Base-by-base conservation (phyloP, 1,284 basidiomycete species). In the Ganoderma lucidum region DNA sequence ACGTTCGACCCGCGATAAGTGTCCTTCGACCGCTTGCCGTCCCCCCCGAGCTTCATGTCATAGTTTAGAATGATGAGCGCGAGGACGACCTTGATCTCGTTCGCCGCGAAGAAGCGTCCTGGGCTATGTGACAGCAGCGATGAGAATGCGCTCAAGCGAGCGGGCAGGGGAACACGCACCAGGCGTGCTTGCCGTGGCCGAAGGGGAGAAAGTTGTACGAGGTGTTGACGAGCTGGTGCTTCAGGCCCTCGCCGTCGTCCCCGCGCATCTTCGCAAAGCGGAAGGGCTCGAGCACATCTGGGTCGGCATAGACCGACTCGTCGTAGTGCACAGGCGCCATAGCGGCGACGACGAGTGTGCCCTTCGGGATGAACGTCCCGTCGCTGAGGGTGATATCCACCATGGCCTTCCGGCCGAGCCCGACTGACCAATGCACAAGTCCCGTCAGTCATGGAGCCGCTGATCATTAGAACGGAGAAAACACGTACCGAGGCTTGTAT, bases 101-200 rank as follows among this genome's bases (percentile, higher is more conserved):
- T 82, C 6, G 80, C 81, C 0, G 84, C 84, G 69, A 86, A 85
- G 76, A 84, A 85, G 1, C 83, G 79, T 0, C 83, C 84, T 6
- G 84, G 83, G 69, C 83, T 48, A 17, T 23, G 6, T 23, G 45
- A 48, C n/a, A 48, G 45, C 8, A 19, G 17, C 17, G 19, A 19
- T 48, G 45, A n/a, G 45, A 35, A 39, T 48, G 41, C 12, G 17
- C n/a, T 51, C 48, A n/a, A 28, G 48, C 48, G 23, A 28, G 19
- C n/a, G 17, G 30, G 28, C 35, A 44, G 10, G 63, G 51, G 56
- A 14, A 37, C 17, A 74, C 32, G 70, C 72, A 68, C 75, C 70
- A 70, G 12, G 73, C 75, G 63, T 78, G 77, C 42, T 71, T 75
- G 14, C 78, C 77, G 45, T 74, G 69, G 17, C 76, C 77, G 44